phyloP scores from a whole-genome alignment of 805 yeast genomes.

The Candida michaelii region DNA sequence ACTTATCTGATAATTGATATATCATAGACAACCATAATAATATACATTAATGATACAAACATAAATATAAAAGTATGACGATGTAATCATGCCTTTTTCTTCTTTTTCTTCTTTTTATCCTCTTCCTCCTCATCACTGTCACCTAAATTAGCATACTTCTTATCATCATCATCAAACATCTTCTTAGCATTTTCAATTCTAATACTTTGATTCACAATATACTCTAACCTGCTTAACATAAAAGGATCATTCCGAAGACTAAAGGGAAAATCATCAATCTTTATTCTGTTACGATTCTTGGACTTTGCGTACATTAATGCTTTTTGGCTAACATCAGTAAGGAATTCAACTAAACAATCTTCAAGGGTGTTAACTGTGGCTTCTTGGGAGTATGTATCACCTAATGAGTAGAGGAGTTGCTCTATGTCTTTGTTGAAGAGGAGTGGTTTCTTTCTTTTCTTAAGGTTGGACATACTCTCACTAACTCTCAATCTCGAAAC shows the following conservation, averaged over 20 bases:
- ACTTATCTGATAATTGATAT: too few species aligned
- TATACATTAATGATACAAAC: not conserved
- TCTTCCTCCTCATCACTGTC: slow-evolving; percentile 8
- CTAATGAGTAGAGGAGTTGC: slow-evolving; percentile 39
- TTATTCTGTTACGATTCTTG: slow-evolving; percentile 39
- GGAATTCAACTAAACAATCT: slow-evolving; percentile 37
- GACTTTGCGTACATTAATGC: slow-evolving; percentile 33
- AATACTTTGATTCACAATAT: slow-evolving; percentile 38
- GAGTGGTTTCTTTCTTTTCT: slow-evolving; percentile 30
- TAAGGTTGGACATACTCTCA: slow-evolving; percentile 3
- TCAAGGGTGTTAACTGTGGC: slow-evolving; percentile 39
- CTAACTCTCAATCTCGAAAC: too few species aligned
- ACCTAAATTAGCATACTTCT: slow-evolving; percentile 10
- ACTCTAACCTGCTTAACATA: slow-evolving; percentile 40
- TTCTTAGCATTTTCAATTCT: slow-evolving; percentile 41
- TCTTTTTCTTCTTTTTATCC: slow-evolving; percentile 5
- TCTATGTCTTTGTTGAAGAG: slow-evolving; percentile 44
- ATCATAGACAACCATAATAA: too few species aligned
- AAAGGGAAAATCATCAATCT: slow-evolving; percentile 43
- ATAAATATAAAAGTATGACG: too few species aligned
- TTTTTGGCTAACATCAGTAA: slow-evolving; percentile 35
- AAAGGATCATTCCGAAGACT: slow-evolving; percentile 42
- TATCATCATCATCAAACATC: slow-evolving; percentile 37
- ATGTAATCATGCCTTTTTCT: too few species aligned
- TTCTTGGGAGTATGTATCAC: slow-evolving; percentile 42